Evolutionary conservation across 176 grass and related monocot species (phyloP).

Genomic region (Musa beccarii): DNA sequence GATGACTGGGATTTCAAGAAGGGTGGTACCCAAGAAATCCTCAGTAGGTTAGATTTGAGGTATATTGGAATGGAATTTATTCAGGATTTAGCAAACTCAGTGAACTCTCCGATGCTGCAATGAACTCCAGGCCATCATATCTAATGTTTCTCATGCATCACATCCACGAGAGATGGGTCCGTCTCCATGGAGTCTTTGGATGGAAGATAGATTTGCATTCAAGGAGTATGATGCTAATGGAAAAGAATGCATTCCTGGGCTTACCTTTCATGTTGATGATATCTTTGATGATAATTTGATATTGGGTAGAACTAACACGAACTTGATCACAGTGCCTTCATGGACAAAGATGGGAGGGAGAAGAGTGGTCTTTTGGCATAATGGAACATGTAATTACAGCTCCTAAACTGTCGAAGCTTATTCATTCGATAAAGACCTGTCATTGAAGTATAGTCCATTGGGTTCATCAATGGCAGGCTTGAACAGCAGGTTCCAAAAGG

Average conservation of each 20-base stretch:
- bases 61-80: slow-evolving; percentile 70
- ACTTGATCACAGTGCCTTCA: slow-evolving; percentile 72
- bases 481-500: slow-evolving; percentile 62
- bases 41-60: slow-evolving; percentile 90
- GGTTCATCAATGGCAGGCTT: slow-evolving; percentile 57
- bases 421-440: neutral
- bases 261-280: slow-evolving; percentile 88
- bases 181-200: slow-evolving; percentile 76
- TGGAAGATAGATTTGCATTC: slow-evolving; percentile 91
- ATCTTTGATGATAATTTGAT: slow-evolving; percentile 85
- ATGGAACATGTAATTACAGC: slow-evolving; percentile 88
- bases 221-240: slow-evolving; percentile 92
- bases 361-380: slow-evolving; percentile 66
- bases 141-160: slow-evolving; percentile 70
- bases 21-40: slow-evolving; percentile 76
- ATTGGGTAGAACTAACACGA: slow-evolving; percentile 63
- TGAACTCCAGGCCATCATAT: slow-evolving; percentile 94
- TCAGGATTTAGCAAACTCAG: slow-evolving; percentile 46
- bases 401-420: slow-evolving; percentile 72
- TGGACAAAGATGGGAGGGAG: slow-evolving; percentile 84
- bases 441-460: slow-evolving; percentile 18
- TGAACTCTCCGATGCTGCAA: slow-evolving; percentile 48
- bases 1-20: slow-evolving; percentile 83
- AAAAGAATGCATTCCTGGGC: slow-evolving; percentile 83
- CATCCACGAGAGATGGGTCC: slow-evolving; percentile 72